Evolutionary conservation across 2,329 filamentous ascomycete species (phyloP), one percentile per base, ranked within the genome.

Genomic region (Botrytis squamosa): DNA sequence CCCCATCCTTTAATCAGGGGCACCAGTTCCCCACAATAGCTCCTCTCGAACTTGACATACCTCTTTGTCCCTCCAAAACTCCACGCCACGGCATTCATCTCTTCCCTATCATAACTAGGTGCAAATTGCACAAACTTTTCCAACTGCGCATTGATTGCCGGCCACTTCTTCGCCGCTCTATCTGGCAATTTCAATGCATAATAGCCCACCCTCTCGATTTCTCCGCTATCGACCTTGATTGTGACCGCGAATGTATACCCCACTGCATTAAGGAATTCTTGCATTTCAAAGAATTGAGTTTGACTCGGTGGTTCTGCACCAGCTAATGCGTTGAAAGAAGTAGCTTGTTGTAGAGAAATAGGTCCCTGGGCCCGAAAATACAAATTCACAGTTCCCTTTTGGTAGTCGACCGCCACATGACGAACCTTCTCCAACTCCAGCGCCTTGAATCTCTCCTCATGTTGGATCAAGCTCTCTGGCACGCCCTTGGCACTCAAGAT

Each of bases 21-120:
- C 22, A 65, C 44, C 36, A 72, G 33, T 36, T 71, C 49, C 22
- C 72, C 72, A 59, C 57, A 71, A 60, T 74, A 72, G 55, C 72
- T 74, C 46, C 68, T 46, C 49, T 74, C 72, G 4, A 49, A 70
- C 49, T 74, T 74, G 25, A 72, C 18, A 71, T 74, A 74, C 42
- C 25, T 74, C 57, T 71, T 64, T 1, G 36, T 36, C 36, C 68
- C 72, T n/a, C 68, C 68, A 46, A 63, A 74, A 29, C 52, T 63
- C 72, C 72, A 74, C 25, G 72, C 72, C 18, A 74, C 29, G 16
- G 36, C 59, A 16, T 64, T 74, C 59, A 59, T 71, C 22, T 71
- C 59, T 42, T 72, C 68, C 1, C 22, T 55, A 38, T 74, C 72
- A 57, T 74, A 71, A 9, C 57, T 49, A 65, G 65, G 46, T 25